Evolutionary conservation across 441 rosid genomes (phyloP).

Genomic region (Syzygium syzygioides): DNA sequence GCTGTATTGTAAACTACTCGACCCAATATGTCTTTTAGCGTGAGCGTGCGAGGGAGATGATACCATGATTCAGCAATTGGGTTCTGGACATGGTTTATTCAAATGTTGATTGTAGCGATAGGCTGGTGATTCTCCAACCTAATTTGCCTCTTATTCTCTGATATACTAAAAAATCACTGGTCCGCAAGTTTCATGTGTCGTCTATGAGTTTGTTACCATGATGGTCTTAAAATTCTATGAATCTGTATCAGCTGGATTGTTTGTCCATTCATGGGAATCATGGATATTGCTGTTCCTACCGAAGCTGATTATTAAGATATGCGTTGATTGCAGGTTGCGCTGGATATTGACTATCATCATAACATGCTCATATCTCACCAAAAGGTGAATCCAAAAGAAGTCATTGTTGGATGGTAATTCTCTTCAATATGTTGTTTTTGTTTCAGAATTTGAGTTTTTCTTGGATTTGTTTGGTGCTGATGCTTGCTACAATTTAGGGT

Average conservation of each 20-base stretch:
- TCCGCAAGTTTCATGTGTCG: fast-evolving
- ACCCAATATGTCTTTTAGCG: not conserved
- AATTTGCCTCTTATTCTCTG: not conserved
- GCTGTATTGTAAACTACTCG: not conserved
- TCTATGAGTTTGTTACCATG: not conserved
- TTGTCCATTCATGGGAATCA: not conserved
- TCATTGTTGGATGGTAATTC: conserved; percentile 88
- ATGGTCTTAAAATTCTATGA: not conserved
- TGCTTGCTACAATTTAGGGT: not conserved
- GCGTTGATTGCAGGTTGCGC: conserved; percentile 56
- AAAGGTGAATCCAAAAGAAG: conserved; percentile 92
- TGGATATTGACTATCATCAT: conserved; percentile 93
- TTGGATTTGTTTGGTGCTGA: not conserved
- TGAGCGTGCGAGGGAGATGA: not conserved
- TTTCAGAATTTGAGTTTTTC: not conserved
- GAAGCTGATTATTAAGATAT: not conserved
- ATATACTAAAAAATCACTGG: not conserved
- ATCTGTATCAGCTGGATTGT: not conserved
- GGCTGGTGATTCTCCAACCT: not conserved
- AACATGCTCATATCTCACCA: conserved; percentile 81
- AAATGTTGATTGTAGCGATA: not conserved
- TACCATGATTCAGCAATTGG: not conserved
- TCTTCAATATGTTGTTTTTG: not conserved
- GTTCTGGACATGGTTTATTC: not conserved
- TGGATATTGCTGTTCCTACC: not conserved